Percentiles rank a stretch among this genome's conserved stretches.
Evolutionary conservation across 75 land plant genomes (phyloP).

Genomic region (Larix kaempferi): DNA sequence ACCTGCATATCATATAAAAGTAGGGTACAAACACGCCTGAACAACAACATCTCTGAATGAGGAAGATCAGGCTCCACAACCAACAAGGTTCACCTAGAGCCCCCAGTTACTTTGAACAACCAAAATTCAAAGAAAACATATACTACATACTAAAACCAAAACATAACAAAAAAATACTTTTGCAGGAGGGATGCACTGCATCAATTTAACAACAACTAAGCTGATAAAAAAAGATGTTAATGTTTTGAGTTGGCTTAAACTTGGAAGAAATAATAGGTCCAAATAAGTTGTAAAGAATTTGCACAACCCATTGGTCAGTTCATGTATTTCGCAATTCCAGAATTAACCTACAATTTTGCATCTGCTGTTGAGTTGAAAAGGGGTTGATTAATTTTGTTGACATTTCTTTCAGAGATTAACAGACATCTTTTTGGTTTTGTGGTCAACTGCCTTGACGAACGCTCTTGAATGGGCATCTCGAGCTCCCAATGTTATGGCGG

Average conservation of each 20-base stretch:
- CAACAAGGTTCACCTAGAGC: too few species aligned
- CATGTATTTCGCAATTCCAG: background rate
- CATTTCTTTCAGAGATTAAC: background rate
- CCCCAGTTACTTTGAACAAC: too few species aligned
- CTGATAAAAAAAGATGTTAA: background rate
- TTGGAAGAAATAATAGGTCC: background rate
- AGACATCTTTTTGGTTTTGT: background rate
- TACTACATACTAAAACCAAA: too few species aligned
- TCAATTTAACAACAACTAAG: background rate
- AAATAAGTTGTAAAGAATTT: background rate
- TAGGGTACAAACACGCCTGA: too few species aligned
- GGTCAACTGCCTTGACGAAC: conserved; percentile 55
- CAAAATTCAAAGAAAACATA: too few species aligned
- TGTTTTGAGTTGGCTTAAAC: background rate
- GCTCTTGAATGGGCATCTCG: conserved; percentile 87
- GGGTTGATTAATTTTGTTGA: background rate
- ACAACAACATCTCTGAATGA: too few species aligned
- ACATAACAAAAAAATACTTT: too few species aligned
- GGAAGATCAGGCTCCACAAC: too few species aligned
- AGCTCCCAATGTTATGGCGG: conserved; percentile 71
- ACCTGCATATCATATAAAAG: too few species aligned
- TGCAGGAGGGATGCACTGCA: too few species aligned
- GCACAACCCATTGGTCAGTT: too few species aligned
- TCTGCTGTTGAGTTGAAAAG: background rate
- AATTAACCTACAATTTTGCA: background rate